These are phyloP conservation scores for Fusarium lyarnte DNA, from an alignment of 2,329 filamentous ascomycete species.

Conservation along the genomic window DNA sequence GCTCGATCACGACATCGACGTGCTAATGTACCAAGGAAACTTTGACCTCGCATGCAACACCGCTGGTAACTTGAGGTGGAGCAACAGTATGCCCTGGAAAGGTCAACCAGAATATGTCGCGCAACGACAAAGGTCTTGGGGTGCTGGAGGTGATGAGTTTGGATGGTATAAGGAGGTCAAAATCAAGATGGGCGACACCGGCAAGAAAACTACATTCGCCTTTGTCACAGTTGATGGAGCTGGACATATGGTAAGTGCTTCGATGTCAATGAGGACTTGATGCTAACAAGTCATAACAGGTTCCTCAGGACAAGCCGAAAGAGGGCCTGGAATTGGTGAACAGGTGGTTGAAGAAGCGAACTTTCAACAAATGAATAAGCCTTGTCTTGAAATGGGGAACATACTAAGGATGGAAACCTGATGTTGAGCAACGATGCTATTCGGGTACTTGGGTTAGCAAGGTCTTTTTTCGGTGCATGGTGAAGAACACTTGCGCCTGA, in stretches of 20 bases:
- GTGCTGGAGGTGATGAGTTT: conserved; percentile 2
- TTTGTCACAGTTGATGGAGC: conserved; percentile 29
- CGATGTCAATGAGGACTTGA: accelerated
- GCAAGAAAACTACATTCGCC: conserved; percentile 10
- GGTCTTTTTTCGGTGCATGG: accelerated
- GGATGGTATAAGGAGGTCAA: conserved; percentile 31
- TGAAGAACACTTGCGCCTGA: accelerated
- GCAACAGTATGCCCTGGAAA: conserved; percentile 18
- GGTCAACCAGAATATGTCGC: conserved; percentile 35
- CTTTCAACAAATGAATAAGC: background rate
- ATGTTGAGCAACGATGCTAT: no score
- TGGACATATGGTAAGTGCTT: conserved; percentile 26
- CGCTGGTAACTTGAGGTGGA: conserved; percentile 33
- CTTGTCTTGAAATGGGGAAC: accelerated
- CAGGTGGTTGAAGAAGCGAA: conserved; percentile 16
- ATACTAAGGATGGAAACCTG: accelerated
- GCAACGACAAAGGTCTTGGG: conserved; percentile 10
- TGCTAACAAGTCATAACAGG: background rate
- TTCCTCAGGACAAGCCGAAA: conserved; percentile 14
- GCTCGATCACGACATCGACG: conserved; percentile 11
- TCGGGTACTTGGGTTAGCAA: accelerated
- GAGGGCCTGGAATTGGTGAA: conserved; percentile 4
- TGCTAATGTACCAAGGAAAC: conserved; percentile 34
- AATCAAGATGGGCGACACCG: background rate
- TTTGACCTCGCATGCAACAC: conserved; percentile 36